Conservation (phyloP, 2,329 filamentous ascomycete genomes). For the Diaporthe longicolla region DNA sequence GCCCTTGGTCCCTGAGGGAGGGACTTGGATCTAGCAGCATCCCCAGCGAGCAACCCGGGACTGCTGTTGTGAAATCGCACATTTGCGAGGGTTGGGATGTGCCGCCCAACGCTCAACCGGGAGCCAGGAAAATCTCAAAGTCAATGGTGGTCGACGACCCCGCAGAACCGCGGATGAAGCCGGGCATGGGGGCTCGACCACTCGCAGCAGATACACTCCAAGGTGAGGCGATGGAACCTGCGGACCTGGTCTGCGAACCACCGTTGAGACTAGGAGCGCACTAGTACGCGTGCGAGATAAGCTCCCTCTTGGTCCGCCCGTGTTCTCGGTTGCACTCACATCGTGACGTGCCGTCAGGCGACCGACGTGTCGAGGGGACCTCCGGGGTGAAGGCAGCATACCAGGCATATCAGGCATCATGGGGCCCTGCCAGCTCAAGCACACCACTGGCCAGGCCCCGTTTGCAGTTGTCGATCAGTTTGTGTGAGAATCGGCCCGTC, state of each 20-base stretch:
- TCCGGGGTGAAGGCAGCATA: background rate
- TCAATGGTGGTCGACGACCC: slow-evolving; percentile 2
- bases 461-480: slow-evolving; percentile 34
- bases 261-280: slow-evolving; percentile 34
- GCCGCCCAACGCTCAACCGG: background rate
- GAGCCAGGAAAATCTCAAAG: background rate
- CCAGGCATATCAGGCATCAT: background rate
- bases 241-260: slow-evolving; percentile 18
- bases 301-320: slow-evolving; percentile 27
- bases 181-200: background rate
- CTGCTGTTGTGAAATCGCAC: background rate
- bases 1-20: background rate
- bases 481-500: background rate
- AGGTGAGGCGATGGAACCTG: background rate
- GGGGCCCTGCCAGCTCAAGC: slow-evolving; percentile 20
- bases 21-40: background rate
- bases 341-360: background rate
- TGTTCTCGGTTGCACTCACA: background rate
- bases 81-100: slow-evolving; percentile 7
- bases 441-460: slow-evolving; percentile 23
- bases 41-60: slow-evolving; percentile 4
- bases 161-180: background rate
- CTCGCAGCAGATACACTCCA: background rate
- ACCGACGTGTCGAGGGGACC: background rate
- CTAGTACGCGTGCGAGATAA: slow-evolving; percentile 22